These are phyloP conservation scores for Pyracantha coccinea DNA, from an alignment of 331 rosid genomes.

Conservation along the genomic window DNA sequence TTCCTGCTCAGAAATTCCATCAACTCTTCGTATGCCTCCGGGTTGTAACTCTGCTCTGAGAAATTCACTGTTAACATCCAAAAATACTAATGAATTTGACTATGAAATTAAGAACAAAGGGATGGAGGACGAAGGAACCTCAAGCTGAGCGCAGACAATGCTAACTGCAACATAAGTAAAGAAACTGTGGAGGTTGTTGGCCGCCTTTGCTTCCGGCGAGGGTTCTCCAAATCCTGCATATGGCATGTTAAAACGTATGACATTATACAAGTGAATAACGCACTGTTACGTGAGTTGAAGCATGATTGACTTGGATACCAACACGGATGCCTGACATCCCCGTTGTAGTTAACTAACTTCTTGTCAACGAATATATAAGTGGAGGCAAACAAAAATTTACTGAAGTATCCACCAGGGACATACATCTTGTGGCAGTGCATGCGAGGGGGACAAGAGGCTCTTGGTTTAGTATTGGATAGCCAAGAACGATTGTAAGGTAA, in stretches of 20 bases:
- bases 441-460: slow-evolving; percentile 30
- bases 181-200: slow-evolving; percentile 71
- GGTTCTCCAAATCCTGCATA: slow-evolving; percentile 85
- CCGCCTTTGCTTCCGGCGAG: slow-evolving; percentile 87
- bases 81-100: no score
- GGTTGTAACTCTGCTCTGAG: slow-evolving; percentile 67
- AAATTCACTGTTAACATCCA: slow-evolving; percentile 8
- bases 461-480: slow-evolving; percentile 29
- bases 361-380: no score
- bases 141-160: slow-evolving; percentile 76
- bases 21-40: slow-evolving; percentile 71
- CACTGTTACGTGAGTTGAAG: no score
- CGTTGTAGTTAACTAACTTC: no score
- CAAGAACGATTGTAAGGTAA: slow-evolving; percentile 17
- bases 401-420: slow-evolving; percentile 62
- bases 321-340: no score
- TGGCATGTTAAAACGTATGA: background rate
- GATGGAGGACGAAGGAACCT: slow-evolving; percentile 36
- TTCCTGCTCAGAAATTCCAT: slow-evolving; percentile 64
- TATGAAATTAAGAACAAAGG: background rate
- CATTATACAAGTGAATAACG: no score
- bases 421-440: slow-evolving; percentile 76
- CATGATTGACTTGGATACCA: no score
- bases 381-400: background rate
- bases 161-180: slow-evolving; percentile 74